phyloP scores from a whole-genome alignment of 2,329 filamentous ascomycete species.

The Botrytis fragariae region DNA sequence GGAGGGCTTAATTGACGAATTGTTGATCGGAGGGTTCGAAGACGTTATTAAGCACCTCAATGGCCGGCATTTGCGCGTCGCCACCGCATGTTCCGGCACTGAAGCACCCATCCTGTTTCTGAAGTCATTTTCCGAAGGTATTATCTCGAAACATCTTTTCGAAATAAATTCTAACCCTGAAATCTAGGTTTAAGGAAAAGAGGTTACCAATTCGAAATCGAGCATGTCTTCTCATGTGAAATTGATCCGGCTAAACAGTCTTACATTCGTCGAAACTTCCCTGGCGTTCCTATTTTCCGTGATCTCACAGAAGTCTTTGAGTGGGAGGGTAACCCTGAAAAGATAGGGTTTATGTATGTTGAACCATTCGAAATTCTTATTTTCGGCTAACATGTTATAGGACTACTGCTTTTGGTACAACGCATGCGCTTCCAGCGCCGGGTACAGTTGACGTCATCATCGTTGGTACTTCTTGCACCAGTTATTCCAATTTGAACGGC shows the following conservation, averaged over 20 bases:
- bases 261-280: constrained; percentile 61
- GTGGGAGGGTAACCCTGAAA: not conserved
- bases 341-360: not conserved
- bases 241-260: constrained; percentile 63
- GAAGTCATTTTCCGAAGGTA: constrained; percentile 52
- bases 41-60: constrained; percentile 30
- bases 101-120: constrained; percentile 70
- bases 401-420: constrained; percentile 65
- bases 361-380: not conserved
- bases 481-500: constrained; percentile 67
- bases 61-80: constrained; percentile 50
- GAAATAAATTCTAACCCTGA: constrained; percentile 6
- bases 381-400: constrained; percentile 39
- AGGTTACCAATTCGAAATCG: constrained; percentile 32
- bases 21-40: not conserved
- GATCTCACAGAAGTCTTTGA: constrained; percentile 56
- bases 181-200: not conserved
- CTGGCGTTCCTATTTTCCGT: constrained; percentile 52
- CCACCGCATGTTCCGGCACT: constrained; percentile 76
- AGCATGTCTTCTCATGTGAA: constrained; percentile 62
- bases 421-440: constrained; percentile 50
- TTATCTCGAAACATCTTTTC: constrained; percentile 23
- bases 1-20: not conserved
- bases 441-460: constrained; percentile 61
- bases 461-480: constrained; percentile 73